Evolutionary conservation across 495 filamentous ascomycete genomes (phyloP).

Genomic region (Hypoxylon trugodes): DNA sequence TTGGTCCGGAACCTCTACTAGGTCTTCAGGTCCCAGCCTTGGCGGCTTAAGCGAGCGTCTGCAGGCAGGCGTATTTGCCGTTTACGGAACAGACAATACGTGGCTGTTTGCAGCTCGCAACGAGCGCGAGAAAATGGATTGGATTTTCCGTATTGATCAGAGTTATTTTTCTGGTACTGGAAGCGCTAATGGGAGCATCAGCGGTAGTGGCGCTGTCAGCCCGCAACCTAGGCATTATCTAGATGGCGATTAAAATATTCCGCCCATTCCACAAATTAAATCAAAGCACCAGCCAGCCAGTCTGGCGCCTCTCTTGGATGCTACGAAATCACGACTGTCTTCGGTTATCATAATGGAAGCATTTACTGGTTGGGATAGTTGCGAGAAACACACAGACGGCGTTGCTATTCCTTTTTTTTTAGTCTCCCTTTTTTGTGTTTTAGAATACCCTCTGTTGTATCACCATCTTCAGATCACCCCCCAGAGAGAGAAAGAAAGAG

Average conservation of each 20-base stretch:
- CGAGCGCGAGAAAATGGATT: conserved; percentile 90
- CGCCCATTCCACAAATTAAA: conserved; percentile 8
- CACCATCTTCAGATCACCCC: conserved; percentile 4
- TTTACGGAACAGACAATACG: conserved; percentile 92
- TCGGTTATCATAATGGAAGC: conserved; percentile 39
- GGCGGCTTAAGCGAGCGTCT: conserved; percentile 59
- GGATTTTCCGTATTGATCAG: conserved; percentile 84
- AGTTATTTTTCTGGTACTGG: conserved; percentile 48
- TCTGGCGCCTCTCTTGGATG: conserved; percentile 21
- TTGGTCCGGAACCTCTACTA: conserved; percentile 42
- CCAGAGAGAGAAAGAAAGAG: conserved; percentile 16
- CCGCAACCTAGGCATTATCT: conserved; percentile 38
- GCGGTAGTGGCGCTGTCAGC: conserved; percentile 45
- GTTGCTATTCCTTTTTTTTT: conserved; percentile 10
- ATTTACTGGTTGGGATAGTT: conserved; percentile 42
- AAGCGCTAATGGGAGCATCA: conserved; percentile 39
- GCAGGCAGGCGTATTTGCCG: conserved; percentile 82
- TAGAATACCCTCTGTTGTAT: conserved; percentile 37
- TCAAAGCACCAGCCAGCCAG: conserved; percentile 24
- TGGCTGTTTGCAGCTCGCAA: conserved; percentile 91
- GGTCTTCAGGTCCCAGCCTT: conserved; percentile 44
- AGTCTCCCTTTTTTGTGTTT: conserved; percentile 15
- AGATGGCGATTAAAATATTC: conserved; percentile 19
- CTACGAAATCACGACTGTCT: conserved; percentile 37
- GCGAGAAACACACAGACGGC: conserved; percentile 35